Evolutionary conservation across 2,329 filamentous ascomycete genomes (phyloP), one percentile per base, ranked within the genome.

Genomic region (Didymella exigua): DNA sequence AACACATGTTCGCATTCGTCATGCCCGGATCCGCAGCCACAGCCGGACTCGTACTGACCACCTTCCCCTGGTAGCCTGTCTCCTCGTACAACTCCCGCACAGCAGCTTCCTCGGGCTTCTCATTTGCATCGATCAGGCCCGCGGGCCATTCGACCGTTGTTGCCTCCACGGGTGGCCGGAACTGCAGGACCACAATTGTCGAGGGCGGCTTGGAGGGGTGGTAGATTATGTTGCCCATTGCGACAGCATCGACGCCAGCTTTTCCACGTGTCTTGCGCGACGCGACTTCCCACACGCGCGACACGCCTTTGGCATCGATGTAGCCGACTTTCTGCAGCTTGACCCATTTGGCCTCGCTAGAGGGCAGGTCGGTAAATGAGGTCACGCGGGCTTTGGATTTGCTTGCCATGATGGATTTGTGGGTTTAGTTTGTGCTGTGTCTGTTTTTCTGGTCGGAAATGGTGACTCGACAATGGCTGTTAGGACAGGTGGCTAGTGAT

Each of bases 271-370:
- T 90, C 19, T 79, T 82, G 19, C 89, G 83, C 70, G 89, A 85
- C 5, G 87, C 87, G 1, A 86, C 86, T 71, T 91, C 88, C 88
- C 88, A 91, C 34, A 81, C 83, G 45, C 88, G 81, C 0, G 74
- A 69, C 10, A 75, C 76, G 63, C 84, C 84, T 29, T 80, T 79
- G 37, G 84, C 81, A 67, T 90, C 88, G 57, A 77, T 76, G 72
- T 90, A 91, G 40, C 69, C 73, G 3, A 68, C 70, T 59, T 72
- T 75, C 61, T 81, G 65, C 18, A 69, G 53, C 18, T 67, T 65
- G 24, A 69, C 36, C 67, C 67, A 69, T 67, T 67, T 68, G 19
- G 66, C 66, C 13, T 64, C 59, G 3, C 57, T 44, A 24, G 62
- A 63, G 44, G 67, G 50, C 45, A 69, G 67, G 46, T 63, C 60